Conservation (phyloP, 2,329 filamentous ascomycete species). For the Claviceps sp. region DNA sequence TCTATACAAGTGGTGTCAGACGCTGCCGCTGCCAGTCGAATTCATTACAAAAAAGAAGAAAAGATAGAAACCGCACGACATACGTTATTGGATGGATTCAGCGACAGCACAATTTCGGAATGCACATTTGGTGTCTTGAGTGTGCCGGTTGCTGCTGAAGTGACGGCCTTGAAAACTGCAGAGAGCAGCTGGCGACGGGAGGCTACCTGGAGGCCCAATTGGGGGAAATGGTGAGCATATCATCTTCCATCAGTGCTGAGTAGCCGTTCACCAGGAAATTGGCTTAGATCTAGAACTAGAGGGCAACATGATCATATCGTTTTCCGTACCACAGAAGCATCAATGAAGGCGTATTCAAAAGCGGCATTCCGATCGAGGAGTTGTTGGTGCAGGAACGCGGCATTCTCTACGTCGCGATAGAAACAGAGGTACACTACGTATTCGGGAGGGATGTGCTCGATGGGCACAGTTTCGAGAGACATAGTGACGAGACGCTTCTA, state of each 20-base stretch:
- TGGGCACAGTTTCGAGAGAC: conserved; percentile 47
- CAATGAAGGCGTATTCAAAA: conserved; percentile 90
- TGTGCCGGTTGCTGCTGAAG: conserved; percentile 43
- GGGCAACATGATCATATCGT: too few species aligned
- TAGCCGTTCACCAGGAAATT: background rate
- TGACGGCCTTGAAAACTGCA: conserved; percentile 65
- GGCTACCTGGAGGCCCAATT: conserved; percentile 40
- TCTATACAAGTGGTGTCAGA: conserved; percentile 38
- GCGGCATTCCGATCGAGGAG: conserved; percentile 70
- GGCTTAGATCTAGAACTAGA: background rate
- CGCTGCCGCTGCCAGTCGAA: background rate
- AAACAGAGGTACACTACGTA: conserved; percentile 60
- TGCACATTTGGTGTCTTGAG: conserved; percentile 77
- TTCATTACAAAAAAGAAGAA: too few species aligned
- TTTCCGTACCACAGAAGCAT: conserved; percentile 61
- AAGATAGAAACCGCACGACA: background rate
- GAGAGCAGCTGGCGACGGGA: conserved; percentile 61
- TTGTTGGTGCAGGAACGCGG: conserved; percentile 65
- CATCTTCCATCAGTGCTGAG: background rate
- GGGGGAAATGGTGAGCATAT: background rate
- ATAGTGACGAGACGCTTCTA: background rate
- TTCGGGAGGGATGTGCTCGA: conserved; percentile 61
- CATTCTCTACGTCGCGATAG: conserved; percentile 66
- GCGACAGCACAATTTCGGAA: conserved; percentile 70
- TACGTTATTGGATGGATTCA: conserved; percentile 76